Percentiles rank a stretch among this genome's conserved stretches.
These are phyloP conservation scores for Scedosporium apiospermum DNA, from an alignment of 2,329 filamentous ascomycete species.

Conservation along the genomic window DNA sequence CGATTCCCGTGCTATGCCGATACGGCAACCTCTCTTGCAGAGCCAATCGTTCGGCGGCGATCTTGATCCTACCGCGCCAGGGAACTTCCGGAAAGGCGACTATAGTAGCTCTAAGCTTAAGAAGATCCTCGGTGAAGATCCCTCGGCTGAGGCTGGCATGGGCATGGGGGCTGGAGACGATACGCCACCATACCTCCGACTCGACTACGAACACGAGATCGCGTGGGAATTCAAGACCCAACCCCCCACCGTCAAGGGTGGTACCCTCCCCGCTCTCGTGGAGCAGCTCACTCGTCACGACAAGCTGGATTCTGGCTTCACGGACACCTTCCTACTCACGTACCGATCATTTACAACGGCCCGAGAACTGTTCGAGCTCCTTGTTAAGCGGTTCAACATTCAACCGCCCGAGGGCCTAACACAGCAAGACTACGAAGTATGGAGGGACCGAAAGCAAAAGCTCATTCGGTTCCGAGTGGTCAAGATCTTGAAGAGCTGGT, in stretches of 20 bases:
- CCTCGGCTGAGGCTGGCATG: conserved; percentile 35
- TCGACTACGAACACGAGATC: conserved; percentile 83
- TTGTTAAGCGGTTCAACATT: conserved; percentile 85
- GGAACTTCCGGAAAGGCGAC: conserved; percentile 49
- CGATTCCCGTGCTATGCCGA: conserved; percentile 38
- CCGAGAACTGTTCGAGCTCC: conserved; percentile 80
- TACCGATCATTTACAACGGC: conserved; percentile 93
- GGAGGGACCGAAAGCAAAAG: conserved; percentile 92
- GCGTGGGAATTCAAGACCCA: conserved; percentile 79
- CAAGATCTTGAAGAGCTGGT: conserved; percentile 97
- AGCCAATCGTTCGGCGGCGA: conserved; percentile 61
- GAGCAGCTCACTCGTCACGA: conserved; percentile 95
- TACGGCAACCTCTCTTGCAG: conserved; percentile 37
- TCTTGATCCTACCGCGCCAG: conserved; percentile 21
- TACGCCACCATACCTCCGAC: conserved; percentile 69
- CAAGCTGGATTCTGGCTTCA: conserved; percentile 89
- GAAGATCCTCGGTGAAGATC: conserved; percentile 58
- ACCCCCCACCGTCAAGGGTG: conserved; percentile 72
- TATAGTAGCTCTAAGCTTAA: conserved; percentile 46
- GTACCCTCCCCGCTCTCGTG: conserved; percentile 78
- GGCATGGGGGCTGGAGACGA: conserved; percentile 52
- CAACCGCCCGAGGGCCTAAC: conserved; percentile 79
- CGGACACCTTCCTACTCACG: conserved; percentile 94
- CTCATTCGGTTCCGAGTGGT: conserved; percentile 92
- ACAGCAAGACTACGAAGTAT: conserved; percentile 68